phyloP scores from a whole-genome alignment of 345 rosid genomes.

The Sisymbrium altissimum region DNA sequence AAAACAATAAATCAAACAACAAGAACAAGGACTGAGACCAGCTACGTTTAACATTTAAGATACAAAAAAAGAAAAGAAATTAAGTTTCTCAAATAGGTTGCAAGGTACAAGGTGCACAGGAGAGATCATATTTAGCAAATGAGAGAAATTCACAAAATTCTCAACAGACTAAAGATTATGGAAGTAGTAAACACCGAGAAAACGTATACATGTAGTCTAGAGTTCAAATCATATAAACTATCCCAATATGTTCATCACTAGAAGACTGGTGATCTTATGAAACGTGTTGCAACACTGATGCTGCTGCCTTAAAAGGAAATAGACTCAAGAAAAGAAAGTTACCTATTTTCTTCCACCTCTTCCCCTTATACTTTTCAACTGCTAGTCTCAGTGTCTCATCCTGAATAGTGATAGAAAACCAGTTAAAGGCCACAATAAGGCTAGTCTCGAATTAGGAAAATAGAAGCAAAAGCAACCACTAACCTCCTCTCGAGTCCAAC shows the following conservation, averaged over 20 bases:
- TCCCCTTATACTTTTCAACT: constrained; percentile 66
- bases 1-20: background rate
- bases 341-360: constrained; percentile 93
- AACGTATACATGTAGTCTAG: background rate
- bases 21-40: constrained; percentile 1
- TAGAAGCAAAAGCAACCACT: background rate
- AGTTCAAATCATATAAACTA: background rate
- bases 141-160: background rate
- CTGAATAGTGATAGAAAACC: constrained; percentile 35
- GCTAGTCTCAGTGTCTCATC: constrained; percentile 85
- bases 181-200: background rate
- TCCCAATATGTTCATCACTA: background rate
- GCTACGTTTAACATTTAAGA: background rate
- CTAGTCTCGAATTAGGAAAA: background rate
- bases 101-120: background rate
- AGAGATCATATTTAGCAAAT: background rate
- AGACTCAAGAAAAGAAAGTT: constrained; percentile 17
- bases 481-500: constrained; percentile 97
- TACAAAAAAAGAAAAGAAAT: background rate
- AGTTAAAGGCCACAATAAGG: constrained; percentile 4
- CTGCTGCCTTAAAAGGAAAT: background rate
- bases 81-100: background rate
- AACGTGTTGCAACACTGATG: background rate
- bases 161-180: background rate
- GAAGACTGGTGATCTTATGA: background rate